These are phyloP conservation scores for Aspergillus puulaauensis DNA, from an alignment of 2,329 filamentous ascomycete genomes.

Conservation along the genomic window DNA sequence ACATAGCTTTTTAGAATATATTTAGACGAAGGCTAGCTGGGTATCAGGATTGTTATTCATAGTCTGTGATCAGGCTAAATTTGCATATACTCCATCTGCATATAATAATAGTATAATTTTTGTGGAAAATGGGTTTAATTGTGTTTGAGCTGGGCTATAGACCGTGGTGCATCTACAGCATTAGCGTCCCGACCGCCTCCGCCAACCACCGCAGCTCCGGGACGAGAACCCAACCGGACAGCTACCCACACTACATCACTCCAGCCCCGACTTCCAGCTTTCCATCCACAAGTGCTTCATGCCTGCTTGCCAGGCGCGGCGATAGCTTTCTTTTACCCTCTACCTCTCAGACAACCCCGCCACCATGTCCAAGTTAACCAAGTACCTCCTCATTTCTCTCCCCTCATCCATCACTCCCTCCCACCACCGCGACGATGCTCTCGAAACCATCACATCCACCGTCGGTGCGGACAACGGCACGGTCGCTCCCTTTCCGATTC, in stretches of 20 bases:
- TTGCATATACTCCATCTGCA: neutral
- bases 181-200: slow-evolving; percentile 11
- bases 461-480: slow-evolving; percentile 73
- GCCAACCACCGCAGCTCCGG: slow-evolving; percentile 10
- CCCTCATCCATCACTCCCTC: slow-evolving; percentile 84
- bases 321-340: slow-evolving; percentile 11
- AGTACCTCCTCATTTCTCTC: slow-evolving; percentile 86
- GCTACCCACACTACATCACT: slow-evolving; percentile 13
- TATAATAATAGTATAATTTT: neutral
- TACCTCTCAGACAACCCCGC: neutral
- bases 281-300: slow-evolving; percentile 10
- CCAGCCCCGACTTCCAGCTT: neutral
- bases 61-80: neutral
- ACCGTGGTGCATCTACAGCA: neutral
- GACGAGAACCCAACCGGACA: slow-evolving; percentile 7
- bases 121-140: neutral
- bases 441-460: slow-evolving; percentile 71
- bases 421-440: slow-evolving; percentile 75
- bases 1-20: neutral
- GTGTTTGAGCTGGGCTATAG: neutral
- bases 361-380: slow-evolving; percentile 50
- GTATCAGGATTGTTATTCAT: neutral
- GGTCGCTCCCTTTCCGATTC: slow-evolving; percentile 75
- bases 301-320: slow-evolving; percentile 27
- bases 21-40: neutral